Base-by-base conservation (phyloP, 208 protist species). In the Leishmania guyanensis region DNA sequence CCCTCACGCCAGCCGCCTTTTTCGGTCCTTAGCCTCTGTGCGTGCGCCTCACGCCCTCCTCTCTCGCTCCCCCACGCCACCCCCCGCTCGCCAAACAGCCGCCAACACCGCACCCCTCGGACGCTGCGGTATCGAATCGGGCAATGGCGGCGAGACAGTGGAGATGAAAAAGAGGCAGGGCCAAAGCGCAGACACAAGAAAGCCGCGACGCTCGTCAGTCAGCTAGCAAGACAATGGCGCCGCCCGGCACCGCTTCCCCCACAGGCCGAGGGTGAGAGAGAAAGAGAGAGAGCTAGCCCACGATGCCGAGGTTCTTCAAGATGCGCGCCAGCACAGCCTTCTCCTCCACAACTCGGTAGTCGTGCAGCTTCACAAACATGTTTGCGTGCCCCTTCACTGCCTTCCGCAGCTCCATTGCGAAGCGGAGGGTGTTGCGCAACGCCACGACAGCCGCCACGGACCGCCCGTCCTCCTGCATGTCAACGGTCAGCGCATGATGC, bases 351-450 rank as follows among this genome's bases (percentile, higher is more conserved):
- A 92, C 78, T 22, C 92, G 87, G 75, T 97, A 98, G 74, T 93
- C 83, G 68, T 94, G 82, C 10, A 98, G 77, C 60, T 86, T 88
- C 43, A 90, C 89, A 62, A 90, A 95, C 54, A 95, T 78, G 62
- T 89, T 95, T n/a, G 93, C 95, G 78, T 98, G 92, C 9, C 95
- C 95, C 85, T 98, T 98, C 69, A 94, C 92, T 4, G 85, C 90
- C 78, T 90, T 96, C 22, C 95, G 92, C 68, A 98, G 89, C 78
- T 95, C 92, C 88, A 92, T 94, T n/a, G 95, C 94, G 87, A 96
- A 97, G 20, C 88, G 87, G 51, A 95, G 86, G 53, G 92, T 93
- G 72, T 97, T 96, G 20, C 93, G 89, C 93, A 98, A 90, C 66
- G 95, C 88, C 51, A 97, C 87, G 3, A 92, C 84, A 4, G 95